phyloP scores from a whole-genome alignment of 2,329 filamentous ascomycete genomes.

The Fonsecaea nubica region DNA sequence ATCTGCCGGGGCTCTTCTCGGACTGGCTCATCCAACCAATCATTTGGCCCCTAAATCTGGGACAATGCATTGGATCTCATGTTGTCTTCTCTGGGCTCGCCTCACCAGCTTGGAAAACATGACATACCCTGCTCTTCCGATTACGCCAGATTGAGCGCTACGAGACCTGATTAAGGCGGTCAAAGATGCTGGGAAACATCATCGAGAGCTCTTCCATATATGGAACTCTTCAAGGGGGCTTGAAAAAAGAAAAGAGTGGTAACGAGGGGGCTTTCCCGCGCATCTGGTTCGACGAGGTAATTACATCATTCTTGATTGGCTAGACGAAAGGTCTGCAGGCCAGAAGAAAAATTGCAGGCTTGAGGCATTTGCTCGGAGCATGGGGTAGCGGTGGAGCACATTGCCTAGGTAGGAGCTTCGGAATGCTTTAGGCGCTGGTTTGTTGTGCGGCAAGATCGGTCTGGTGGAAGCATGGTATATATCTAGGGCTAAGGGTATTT shows the following conservation, averaged over 20 bases:
- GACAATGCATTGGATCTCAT: conserved; percentile 12
- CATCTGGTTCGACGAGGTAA: conserved; percentile 20
- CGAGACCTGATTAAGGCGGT: background rate
- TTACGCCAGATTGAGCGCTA: background rate
- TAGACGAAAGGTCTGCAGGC: conserved; percentile 30
- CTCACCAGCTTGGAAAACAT: background rate
- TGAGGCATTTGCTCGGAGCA: conserved; percentile 35
- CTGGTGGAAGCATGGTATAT: conserved; percentile 11
- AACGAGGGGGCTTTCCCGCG: background rate
- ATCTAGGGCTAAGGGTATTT: background rate
- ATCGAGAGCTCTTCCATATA: background rate
- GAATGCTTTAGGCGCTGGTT: background rate
- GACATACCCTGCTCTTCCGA: background rate
- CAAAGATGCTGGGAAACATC: background rate
- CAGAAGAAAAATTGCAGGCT: conserved; percentile 31
- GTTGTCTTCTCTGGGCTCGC: conserved; percentile 9
- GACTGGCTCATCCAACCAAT: conserved; percentile 12
- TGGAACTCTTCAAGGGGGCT: background rate
- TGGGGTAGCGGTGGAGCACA: conserved; percentile 17
- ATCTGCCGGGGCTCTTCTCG: conserved; percentile 1
- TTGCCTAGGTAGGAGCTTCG: conserved; percentile 27
- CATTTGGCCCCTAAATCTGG: background rate
- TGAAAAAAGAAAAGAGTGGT: background rate
- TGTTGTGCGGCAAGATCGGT: conserved; percentile 10
- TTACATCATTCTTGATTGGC: conserved; percentile 32